Evolutionary conservation across 306 rosid species (phyloP).

Genomic region (Prunus dulcis): DNA sequence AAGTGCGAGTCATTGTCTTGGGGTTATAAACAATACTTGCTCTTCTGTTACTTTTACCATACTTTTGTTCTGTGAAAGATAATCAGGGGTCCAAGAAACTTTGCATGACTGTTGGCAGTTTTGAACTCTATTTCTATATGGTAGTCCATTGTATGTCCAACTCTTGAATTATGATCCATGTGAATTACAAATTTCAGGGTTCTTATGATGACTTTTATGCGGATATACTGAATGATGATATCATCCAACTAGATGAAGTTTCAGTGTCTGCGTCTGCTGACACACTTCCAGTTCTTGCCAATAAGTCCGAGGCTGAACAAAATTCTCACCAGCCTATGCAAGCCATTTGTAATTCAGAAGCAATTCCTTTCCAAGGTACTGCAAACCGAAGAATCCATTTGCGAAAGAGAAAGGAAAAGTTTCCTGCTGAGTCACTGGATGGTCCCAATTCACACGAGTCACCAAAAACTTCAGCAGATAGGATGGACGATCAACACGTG

Average conservation of each 20-base stretch:
- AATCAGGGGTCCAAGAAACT: neutral
- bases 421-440: neutral
- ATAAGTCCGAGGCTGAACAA: slow-evolving; percentile 25
- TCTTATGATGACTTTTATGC: slow-evolving; percentile 65
- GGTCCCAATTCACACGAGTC: slow-evolving; percentile 26
- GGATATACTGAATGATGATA: slow-evolving; percentile 81
- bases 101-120: neutral
- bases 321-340: slow-evolving; percentile 25
- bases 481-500: neutral
- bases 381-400: slow-evolving; percentile 57
- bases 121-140: neutral
- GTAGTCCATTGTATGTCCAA: neutral
- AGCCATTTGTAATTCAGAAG: neutral
- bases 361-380: slow-evolving; percentile 51
- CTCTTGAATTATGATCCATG: neutral
- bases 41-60: neutral
- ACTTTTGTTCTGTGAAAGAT: neutral
- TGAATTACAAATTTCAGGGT: slow-evolving; percentile 34
- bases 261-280: slow-evolving; percentile 14
- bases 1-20: neutral
- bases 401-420: neutral
- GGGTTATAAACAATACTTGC: neutral
- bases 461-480: slow-evolving; percentile 14
- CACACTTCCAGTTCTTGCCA: neutral
- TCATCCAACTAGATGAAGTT: slow-evolving; percentile 65